Evolutionary conservation across 208 protist species (phyloP).

Genomic region (Trypanosoma avium): DNA sequence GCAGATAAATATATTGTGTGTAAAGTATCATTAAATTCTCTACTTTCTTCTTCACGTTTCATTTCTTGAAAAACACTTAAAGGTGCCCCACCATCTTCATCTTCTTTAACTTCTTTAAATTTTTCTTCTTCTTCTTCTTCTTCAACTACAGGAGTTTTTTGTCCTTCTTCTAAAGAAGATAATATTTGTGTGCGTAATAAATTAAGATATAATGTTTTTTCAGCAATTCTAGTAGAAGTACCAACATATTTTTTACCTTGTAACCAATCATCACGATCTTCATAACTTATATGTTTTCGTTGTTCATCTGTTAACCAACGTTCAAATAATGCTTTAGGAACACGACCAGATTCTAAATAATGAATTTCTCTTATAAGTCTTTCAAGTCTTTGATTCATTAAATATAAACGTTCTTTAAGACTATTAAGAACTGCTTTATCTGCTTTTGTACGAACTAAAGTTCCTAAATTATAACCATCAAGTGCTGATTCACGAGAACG

Average conservation of each 20-base stretch:
- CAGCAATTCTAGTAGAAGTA: constrained; percentile 16
- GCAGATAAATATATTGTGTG: constrained; percentile 71
- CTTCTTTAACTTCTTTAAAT: constrained; percentile 6
- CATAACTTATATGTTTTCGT: constrained; percentile 62
- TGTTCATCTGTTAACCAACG: constrained; percentile 86
- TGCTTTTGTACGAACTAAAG: constrained; percentile 52
- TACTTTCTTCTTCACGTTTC: constrained; percentile 74
- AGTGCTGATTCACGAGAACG: constrained; percentile 73
- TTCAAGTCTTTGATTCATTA: constrained; percentile 77
- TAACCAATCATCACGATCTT: constrained; percentile 85
- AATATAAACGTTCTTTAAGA: constrained; percentile 70
- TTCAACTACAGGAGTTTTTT: not conserved
- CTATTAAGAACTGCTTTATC: constrained; percentile 73
- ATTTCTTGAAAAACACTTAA: constrained; percentile 90
- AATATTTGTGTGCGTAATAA: constrained; percentile 52
- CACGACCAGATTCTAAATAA: constrained; percentile 74
- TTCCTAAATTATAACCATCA: constrained; percentile 74
- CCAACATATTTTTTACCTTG: constrained; percentile 66
- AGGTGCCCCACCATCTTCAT: constrained; percentile 67
- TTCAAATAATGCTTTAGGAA: constrained; percentile 82
- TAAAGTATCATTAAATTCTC: constrained; percentile 70
- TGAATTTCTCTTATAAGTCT: constrained; percentile 83
- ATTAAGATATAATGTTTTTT: constrained; percentile 35
- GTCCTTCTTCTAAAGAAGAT: constrained; percentile 24
- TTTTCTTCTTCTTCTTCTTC: not conserved